Evolutionary conservation across 768 basidiomycete species (phyloP), one percentile per base, ranked within the genome.

Genomic region (Mycena rebaudengoi): DNA sequence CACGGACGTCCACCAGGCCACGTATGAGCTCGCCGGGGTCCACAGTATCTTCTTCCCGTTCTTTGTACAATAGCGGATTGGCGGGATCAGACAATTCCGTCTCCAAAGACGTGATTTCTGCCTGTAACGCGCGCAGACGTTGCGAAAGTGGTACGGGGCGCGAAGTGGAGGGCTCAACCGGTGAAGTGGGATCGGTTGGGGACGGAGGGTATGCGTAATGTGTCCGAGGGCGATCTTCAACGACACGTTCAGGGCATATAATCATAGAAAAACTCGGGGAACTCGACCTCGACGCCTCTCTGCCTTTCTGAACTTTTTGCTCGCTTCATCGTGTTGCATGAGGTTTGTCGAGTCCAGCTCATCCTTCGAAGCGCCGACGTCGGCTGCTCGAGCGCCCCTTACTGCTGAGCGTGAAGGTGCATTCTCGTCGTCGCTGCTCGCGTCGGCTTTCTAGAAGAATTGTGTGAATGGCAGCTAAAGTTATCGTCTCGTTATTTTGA

Each of bases 101-200:
- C 74, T 99, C 97, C 4, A 99, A 83, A 28, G 93, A 84, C 0
- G 85, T 75, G 1, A 98, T 81, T 71, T 99, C 97, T 2, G 85
- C 83, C 63, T 95, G 91, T 8, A 99, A 81, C 2, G 80, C 75
- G 10, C 85, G 85, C 21, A 95, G 75, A 30, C 90, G 83, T 40
- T 85, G 82, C 1, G 88, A 85, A 7, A 91, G 82, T 0, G 88
- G 80, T 23, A 82, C 65, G 6, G 82, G 74, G 26, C 76, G 78
- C 30, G 78, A 69, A 20, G 70, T 72, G 21, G 74, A 70, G 8
- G 79, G 74, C 54, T 79, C 72, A 11, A 73, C 68, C 16, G 79
- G 74, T 12, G 83, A 82, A 0, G 81, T 79, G 6, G 85, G 80
- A 8, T 84, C 83, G 5, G 84, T 83, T 1, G 86, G 82, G 5